phyloP scores from a whole-genome alignment of 2,329 filamentous ascomycete species.

The Alternaria ethzedia region DNA sequence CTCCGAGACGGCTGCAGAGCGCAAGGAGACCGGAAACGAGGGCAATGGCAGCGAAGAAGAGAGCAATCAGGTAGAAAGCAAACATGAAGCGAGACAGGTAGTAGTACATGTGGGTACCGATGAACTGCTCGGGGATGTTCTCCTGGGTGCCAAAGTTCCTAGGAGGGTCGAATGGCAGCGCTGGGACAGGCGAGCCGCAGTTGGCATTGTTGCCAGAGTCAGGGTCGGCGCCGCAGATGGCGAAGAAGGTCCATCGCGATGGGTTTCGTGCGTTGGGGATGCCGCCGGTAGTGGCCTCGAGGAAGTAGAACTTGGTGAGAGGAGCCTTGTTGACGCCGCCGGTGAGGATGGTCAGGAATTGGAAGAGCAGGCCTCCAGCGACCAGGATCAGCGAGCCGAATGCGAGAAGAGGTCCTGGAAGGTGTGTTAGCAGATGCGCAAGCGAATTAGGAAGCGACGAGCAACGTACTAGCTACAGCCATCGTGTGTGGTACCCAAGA shows the following conservation, averaged over 20 bases:
- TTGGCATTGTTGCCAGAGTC: slow-evolving; percentile 61
- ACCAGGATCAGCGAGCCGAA: slow-evolving; percentile 66
- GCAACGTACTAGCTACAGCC: slow-evolving; percentile 22
- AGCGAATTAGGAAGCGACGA: slow-evolving; percentile 10
- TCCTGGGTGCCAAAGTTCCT: slow-evolving; percentile 65
- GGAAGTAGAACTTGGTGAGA: slow-evolving; percentile 82
- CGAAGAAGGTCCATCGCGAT: slow-evolving; percentile 91
- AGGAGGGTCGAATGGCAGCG: slow-evolving; percentile 69
- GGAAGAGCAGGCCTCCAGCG: slow-evolving; percentile 66
- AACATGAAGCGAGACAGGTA: slow-evolving; percentile 92
- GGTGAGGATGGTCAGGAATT: slow-evolving; percentile 70
- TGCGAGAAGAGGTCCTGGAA: slow-evolving; percentile 61
- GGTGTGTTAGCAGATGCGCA: background rate
- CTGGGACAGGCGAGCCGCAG: slow-evolving; percentile 69
- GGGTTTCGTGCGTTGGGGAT: slow-evolving; percentile 63
- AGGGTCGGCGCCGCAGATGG: slow-evolving; percentile 69
- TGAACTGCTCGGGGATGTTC: slow-evolving; percentile 61
- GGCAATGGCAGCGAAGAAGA: slow-evolving; percentile 76
- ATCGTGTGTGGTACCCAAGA: slow-evolving; percentile 6
- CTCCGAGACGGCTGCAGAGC: slow-evolving; percentile 73
- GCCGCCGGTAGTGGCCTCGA: slow-evolving; percentile 75
- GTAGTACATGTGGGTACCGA: slow-evolving; percentile 70
- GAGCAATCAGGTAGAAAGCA: slow-evolving; percentile 84
- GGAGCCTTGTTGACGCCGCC: slow-evolving; percentile 63
- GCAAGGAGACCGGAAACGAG: slow-evolving; percentile 73